A percentile compares a stretch with the other conserved stretches of the same genome.
These are phyloP conservation scores for Macadamia tetraphylla DNA, from an alignment of 164 flowering plant species.

Conservation along the genomic window DNA sequence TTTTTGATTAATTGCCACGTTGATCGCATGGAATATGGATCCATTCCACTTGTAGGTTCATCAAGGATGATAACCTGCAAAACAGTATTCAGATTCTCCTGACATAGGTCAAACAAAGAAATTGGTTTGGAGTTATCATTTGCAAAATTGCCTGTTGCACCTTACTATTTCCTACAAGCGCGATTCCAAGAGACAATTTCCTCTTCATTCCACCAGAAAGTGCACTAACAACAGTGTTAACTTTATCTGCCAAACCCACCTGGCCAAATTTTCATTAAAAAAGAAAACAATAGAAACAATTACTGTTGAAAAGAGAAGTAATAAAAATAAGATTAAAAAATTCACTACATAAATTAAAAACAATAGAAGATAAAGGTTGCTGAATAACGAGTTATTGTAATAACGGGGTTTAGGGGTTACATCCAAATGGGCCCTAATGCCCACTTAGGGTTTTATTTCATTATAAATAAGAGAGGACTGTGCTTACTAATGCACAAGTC, in stretches of 20 bases:
- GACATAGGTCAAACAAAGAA: constrained; percentile 3
- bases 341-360: not conserved
- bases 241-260: constrained; percentile 93
- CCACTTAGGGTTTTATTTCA: too few species aligned
- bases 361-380: not conserved
- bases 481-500: too few species aligned
- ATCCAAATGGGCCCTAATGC: too few species aligned
- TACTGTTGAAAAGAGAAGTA: not conserved
- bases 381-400: too few species aligned
- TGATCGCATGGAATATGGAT: constrained; percentile 97
- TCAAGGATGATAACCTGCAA: constrained; percentile 87
- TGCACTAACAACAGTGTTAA: constrained; percentile 57
- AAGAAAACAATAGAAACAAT: not conserved
- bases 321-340: not conserved
- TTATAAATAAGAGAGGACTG: too few species aligned
- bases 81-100: constrained; percentile 4
- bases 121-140: not conserved
- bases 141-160: constrained; percentile 29
- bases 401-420: too few species aligned
- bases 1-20: constrained; percentile 96
- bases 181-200: constrained; percentile 91
- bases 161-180: constrained; percentile 94
- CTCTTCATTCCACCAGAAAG: constrained; percentile 99
- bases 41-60: constrained; percentile 99
- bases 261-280: constrained; percentile 22